Conservation (phyloP, 2,329 filamentous ascomycete species). For the Drechslerella dactyloides region DNA sequence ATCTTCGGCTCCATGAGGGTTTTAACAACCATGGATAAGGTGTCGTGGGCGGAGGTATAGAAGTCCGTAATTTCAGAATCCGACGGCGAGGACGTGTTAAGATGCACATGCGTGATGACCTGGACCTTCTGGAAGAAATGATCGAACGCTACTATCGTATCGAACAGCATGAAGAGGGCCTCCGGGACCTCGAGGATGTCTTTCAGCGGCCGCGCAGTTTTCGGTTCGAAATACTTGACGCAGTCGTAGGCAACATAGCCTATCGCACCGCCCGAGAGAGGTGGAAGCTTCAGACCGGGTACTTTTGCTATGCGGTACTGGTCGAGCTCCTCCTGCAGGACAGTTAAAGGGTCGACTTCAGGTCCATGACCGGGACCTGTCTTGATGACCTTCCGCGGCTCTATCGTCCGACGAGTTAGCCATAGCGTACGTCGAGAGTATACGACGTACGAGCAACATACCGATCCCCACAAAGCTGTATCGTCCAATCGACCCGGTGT, state of each 20-base stretch:
- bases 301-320: slow-evolving; percentile 80
- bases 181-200: slow-evolving; percentile 89
- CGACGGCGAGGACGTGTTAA: slow-evolving; percentile 65
- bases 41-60: slow-evolving; percentile 27
- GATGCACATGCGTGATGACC: slow-evolving; percentile 85
- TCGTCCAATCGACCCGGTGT: slow-evolving; percentile 86
- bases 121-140: slow-evolving; percentile 92
- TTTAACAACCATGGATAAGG: slow-evolving; percentile 27
- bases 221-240: slow-evolving; percentile 96
- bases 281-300: slow-evolving; percentile 80
- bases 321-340: slow-evolving; percentile 79
- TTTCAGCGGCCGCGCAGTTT: slow-evolving; percentile 86
- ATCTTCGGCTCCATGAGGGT: slow-evolving; percentile 55
- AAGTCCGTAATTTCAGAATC: slow-evolving; percentile 65
- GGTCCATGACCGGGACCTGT: slow-evolving; percentile 87
- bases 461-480: slow-evolving; percentile 94
- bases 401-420: slow-evolving; percentile 56
- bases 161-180: slow-evolving; percentile 94
- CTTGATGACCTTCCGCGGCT: slow-evolving; percentile 77
- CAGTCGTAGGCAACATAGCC: slow-evolving; percentile 98
- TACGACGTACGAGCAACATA: slow-evolving; percentile 59
- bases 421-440: slow-evolving; percentile 51
- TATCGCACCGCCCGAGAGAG: slow-evolving; percentile 87
- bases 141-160: slow-evolving; percentile 92
- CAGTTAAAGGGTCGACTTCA: slow-evolving; percentile 80